Conservation (phyloP, 1,284 basidiomycete species). For the Rhizoctonia solani region DNA sequence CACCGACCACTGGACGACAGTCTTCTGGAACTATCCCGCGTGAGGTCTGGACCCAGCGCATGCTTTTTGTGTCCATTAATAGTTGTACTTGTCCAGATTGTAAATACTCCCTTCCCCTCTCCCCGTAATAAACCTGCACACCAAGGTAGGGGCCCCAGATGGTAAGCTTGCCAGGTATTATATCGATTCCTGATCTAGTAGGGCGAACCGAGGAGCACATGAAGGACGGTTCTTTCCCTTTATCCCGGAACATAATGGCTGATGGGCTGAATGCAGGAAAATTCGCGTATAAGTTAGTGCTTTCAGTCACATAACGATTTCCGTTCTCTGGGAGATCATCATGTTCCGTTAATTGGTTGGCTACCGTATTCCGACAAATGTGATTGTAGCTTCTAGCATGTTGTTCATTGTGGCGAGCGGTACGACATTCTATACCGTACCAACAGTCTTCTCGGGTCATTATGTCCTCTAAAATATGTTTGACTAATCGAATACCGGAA, state of each 20-base stretch:
- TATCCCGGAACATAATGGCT: constrained; percentile 8
- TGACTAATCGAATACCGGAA: no score
- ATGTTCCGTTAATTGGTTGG: background rate
- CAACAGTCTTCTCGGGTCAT: no score
- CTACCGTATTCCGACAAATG: background rate
- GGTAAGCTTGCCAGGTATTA: constrained; percentile 6
- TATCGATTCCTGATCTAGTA: background rate
- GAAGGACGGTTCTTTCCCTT: constrained; percentile 13
- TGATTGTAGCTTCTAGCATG: no score
- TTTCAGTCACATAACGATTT: constrained; percentile 11
- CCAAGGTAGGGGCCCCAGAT: no score
- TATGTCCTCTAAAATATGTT: no score
- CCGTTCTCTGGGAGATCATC: no score
- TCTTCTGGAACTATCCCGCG: constrained; percentile 9
- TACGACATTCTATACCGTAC: no score
- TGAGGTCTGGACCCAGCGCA: constrained; percentile 20
- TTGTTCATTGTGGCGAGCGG: no score
- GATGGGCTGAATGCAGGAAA: constrained; percentile 21
- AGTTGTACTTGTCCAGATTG: constrained; percentile 11
- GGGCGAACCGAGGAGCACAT: background rate
- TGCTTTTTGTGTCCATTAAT: constrained; percentile 3
- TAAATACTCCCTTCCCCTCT: background rate
- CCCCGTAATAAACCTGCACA: constrained; percentile 2
- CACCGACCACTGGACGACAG: constrained; percentile 28
- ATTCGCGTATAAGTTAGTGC: background rate